Percentiles rank a stretch among this genome's conserved stretches.
phyloP scores from a whole-genome alignment of 2,329 filamentous ascomycete species.

The Nemania sp. region DNA sequence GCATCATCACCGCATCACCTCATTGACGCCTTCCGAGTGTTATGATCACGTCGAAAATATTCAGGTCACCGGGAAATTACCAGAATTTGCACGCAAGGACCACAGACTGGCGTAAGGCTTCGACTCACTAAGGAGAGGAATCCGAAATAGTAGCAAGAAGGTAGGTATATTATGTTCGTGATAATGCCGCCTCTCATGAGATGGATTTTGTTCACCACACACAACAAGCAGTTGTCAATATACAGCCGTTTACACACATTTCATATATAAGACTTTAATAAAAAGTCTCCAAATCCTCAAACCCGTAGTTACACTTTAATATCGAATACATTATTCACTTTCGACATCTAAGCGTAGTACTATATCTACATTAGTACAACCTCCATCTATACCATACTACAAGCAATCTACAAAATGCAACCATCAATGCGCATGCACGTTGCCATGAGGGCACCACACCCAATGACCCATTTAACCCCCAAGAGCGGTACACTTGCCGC shows the following conservation, averaged over 20 bases:
- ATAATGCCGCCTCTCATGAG: slow-evolving; percentile 19
- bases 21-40: slow-evolving; percentile 25
- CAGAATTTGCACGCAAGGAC: not conserved
- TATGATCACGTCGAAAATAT: slow-evolving; percentile 29
- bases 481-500: slow-evolving; percentile 41
- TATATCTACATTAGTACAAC: slow-evolving; percentile 5
- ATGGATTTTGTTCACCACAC: slow-evolving; percentile 30
- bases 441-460: slow-evolving; percentile 38
- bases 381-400: slow-evolving; percentile 14
- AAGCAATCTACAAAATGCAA: slow-evolving; percentile 34
- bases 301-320: not conserved
- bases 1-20: slow-evolving; percentile 37
- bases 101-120: not conserved
- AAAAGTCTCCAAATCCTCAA: not conserved
- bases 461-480: slow-evolving; percentile 20
- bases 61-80: slow-evolving; percentile 21
- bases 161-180: slow-evolving; percentile 29
- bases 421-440: slow-evolving; percentile 41
- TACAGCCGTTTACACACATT: slow-evolving; percentile 19
- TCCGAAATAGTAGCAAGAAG: not conserved
- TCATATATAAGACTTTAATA: slow-evolving; percentile 9
- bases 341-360: not conserved
- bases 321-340: slow-evolving; percentile 7
- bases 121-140: slow-evolving; percentile 9
- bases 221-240: slow-evolving; percentile 13